These are phyloP conservation scores for Pichia paraexigua DNA, from an alignment of 805 yeast species.

Conservation along the genomic window DNA sequence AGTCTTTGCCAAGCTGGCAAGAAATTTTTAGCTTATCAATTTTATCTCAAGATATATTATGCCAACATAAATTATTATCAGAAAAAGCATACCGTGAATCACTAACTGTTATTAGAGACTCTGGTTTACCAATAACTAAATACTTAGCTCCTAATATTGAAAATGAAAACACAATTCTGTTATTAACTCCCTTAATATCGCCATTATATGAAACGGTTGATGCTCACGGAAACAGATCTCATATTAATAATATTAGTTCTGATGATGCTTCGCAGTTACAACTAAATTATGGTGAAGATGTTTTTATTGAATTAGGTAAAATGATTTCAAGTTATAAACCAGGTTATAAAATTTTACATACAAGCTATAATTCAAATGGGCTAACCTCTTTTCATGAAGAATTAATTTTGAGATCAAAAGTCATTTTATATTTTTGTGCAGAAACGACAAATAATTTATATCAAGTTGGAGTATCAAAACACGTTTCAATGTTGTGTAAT, in stretches of 20 bases:
- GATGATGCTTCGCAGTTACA: background rate
- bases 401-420: slow-evolving; percentile 43
- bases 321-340: slow-evolving; percentile 32
- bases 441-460: slow-evolving; percentile 55
- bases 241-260: slow-evolving; percentile 1
- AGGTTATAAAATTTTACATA: slow-evolving; percentile 45
- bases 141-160: slow-evolving; percentile 25
- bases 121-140: slow-evolving; percentile 42
- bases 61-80: slow-evolving; percentile 36
- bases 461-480: slow-evolving; percentile 55
- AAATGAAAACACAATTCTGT: slow-evolving; percentile 21
- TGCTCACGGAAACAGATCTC: slow-evolving; percentile 5
- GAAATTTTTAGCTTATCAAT: slow-evolving; percentile 31
- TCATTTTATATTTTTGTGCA: slow-evolving; percentile 45
- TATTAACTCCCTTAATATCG: slow-evolving; percentile 29
- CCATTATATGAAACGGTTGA: slow-evolving; percentile 22
- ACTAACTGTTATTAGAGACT: slow-evolving; percentile 48
- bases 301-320: slow-evolving; percentile 45
- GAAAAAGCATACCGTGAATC: slow-evolving; percentile 41
- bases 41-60: slow-evolving; percentile 28
- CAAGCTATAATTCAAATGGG: slow-evolving; percentile 53
- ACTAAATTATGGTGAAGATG: slow-evolving; percentile 37
- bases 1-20: slow-evolving; percentile 37
- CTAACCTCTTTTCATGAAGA: slow-evolving; percentile 47
- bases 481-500: slow-evolving; percentile 47